phyloP scores from a whole-genome alignment of 2,329 filamentous ascomycete genomes.

The Penicillium sp. region DNA sequence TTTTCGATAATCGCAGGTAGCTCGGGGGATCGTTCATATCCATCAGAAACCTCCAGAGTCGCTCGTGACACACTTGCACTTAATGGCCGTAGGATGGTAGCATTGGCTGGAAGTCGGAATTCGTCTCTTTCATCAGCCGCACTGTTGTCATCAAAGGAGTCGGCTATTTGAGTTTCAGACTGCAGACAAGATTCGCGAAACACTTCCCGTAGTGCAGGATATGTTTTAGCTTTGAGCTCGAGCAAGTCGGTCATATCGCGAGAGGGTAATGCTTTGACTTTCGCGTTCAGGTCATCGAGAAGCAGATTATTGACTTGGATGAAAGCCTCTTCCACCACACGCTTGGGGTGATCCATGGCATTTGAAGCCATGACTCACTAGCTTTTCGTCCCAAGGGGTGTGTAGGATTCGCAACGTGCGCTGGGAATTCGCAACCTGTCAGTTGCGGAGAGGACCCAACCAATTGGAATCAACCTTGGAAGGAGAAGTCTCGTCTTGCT shows the following conservation, averaged over 20 bases:
- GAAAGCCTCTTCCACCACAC: constrained; percentile 3
- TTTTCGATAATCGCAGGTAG: constrained; percentile 5
- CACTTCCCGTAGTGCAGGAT: constrained; percentile 6
- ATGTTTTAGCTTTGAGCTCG: constrained; percentile 9
- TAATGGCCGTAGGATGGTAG: constrained; percentile 4
- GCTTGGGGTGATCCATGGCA: too few species aligned
- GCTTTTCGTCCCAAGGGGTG: too few species aligned
- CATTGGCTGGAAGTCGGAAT: constrained; percentile 9
- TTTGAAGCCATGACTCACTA: too few species aligned
- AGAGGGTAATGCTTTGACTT: constrained; percentile 10
- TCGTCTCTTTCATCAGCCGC: constrained; percentile 5
- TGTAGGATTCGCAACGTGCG: too few species aligned
- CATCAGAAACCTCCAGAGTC: constrained; percentile 4
- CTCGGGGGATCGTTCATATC: constrained; percentile 1
- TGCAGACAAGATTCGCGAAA: constrained; percentile 8
- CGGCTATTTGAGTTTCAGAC: neutral
- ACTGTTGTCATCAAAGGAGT: constrained; percentile 1
- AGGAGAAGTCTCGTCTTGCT: too few species aligned
- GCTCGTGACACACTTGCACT: constrained; percentile 3
- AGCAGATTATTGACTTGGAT: constrained; percentile 5
- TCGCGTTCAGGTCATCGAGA: constrained; percentile 7
- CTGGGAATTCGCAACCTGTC: too few species aligned
- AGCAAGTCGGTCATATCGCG: constrained; percentile 11
- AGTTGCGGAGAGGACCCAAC: too few species aligned
- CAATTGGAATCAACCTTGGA: too few species aligned